Evolutionary conservation across 306 rosid species (phyloP).

Genomic region (Acacia confusa): DNA sequence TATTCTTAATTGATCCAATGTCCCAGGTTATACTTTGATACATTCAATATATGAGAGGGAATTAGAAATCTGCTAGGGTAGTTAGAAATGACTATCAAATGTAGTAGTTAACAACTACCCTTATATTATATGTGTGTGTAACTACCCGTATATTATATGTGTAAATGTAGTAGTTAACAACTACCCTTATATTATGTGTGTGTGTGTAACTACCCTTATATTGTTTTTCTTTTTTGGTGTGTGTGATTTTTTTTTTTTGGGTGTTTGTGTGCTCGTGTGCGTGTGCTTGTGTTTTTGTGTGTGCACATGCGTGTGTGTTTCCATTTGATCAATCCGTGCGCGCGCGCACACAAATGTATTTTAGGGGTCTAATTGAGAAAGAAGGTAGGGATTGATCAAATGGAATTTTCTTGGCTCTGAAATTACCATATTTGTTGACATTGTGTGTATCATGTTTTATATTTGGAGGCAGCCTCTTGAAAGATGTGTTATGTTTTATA

Average conservation of each 20-base stretch:
- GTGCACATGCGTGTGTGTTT: too few relatives aligned
- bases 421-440: neutral
- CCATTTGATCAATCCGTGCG: too few relatives aligned
- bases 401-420: neutral
- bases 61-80: neutral
- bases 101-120: neutral
- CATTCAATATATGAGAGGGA: neutral
- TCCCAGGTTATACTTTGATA: constrained; percentile 5
- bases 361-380: neutral
- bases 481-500: neutral
- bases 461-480: constrained; percentile 6
- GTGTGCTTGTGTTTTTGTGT: too few relatives aligned
- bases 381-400: neutral
- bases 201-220: too few relatives aligned
- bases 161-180: too few relatives aligned
- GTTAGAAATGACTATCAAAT: neutral
- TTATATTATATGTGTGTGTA: neutral
- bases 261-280: too few relatives aligned
- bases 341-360: too few relatives aligned
- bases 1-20: constrained; percentile 10
- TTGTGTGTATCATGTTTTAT: neutral
- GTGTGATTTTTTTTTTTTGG: too few relatives aligned
- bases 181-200: too few relatives aligned
- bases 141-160: too few relatives aligned
- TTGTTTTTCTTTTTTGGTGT: too few relatives aligned